Percentiles rank a stretch among this genome's conserved stretches.
These are phyloP conservation scores for Trapa incisa DNA, from an alignment of 345 rosid genomes.

Conservation along the genomic window DNA sequence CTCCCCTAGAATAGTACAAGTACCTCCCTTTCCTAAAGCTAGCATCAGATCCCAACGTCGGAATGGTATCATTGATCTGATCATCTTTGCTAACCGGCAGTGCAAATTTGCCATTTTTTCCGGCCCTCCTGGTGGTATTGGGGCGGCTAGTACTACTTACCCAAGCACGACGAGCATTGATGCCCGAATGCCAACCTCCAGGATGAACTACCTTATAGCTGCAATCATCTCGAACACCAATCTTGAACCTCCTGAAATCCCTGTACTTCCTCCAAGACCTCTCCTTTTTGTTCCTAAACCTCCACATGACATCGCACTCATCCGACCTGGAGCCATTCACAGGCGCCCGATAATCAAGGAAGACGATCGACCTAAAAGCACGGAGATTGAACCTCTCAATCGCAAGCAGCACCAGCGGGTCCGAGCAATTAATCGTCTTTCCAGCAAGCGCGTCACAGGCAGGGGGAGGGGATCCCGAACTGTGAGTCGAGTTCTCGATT, in stretches of 20 bases:
- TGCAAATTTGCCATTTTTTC: constrained; percentile 16
- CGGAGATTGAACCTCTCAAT: constrained; percentile 68
- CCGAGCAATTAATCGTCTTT: constrained; percentile 65
- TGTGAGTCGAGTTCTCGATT: constrained; percentile 22
- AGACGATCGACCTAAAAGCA: constrained; percentile 57
- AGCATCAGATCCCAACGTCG: constrained; percentile 39
- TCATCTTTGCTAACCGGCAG: constrained; percentile 23
- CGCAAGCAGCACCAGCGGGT: constrained; percentile 55
- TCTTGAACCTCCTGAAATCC: constrained; percentile 77
- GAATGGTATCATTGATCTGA: constrained; percentile 63
- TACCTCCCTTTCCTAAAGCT: constrained; percentile 69
- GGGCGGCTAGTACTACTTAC: constrained; percentile 25
- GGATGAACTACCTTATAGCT: constrained; percentile 47
- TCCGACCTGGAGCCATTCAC: constrained; percentile 56
- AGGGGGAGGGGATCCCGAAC: neutral
- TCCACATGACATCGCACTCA: constrained; percentile 90
- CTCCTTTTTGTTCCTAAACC: constrained; percentile 82
- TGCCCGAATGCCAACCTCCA: constrained; percentile 78
- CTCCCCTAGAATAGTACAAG: constrained; percentile 78
- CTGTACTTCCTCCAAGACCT: constrained; percentile 89
- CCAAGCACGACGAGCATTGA: constrained; percentile 50
- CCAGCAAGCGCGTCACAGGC: constrained; percentile 29
- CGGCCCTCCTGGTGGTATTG: constrained; percentile 15
- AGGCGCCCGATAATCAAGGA: constrained; percentile 63
- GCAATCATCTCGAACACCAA: constrained; percentile 53